Conservation (phyloP, 495 filamentous ascomycete species). For the Letharia lupina region DNA sequence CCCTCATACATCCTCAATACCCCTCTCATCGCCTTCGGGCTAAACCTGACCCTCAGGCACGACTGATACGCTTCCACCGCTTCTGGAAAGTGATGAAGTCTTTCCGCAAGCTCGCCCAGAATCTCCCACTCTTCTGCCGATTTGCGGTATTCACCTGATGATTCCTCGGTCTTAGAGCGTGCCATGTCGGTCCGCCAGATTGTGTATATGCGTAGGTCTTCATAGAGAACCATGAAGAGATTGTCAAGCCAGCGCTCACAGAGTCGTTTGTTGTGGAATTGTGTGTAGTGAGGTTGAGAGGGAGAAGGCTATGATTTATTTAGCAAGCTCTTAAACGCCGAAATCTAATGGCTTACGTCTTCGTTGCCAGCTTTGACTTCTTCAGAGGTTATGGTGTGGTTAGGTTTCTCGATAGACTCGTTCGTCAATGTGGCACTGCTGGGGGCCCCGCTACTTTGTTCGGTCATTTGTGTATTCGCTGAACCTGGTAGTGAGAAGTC, state of each 20-base stretch:
- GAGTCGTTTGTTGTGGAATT: slow-evolving; percentile 89
- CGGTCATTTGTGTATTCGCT: slow-evolving; percentile 25
- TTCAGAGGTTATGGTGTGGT: slow-evolving; percentile 72
- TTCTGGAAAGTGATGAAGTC: slow-evolving; percentile 83
- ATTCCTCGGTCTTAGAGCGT: slow-evolving; percentile 62
- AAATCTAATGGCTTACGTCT: slow-evolving; percentile 48
- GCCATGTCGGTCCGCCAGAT: slow-evolving; percentile 98
- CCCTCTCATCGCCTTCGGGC: slow-evolving; percentile 80
- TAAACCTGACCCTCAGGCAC: slow-evolving; percentile 75
- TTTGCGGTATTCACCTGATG: slow-evolving; percentile 88
- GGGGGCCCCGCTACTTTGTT: slow-evolving; percentile 30
- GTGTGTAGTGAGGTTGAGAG: slow-evolving; percentile 46
- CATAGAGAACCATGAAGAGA: slow-evolving; percentile 97
- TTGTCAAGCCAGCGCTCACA: slow-evolving; percentile 98
- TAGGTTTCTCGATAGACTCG: slow-evolving; percentile 64
- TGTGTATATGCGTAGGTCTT: slow-evolving; percentile 95
- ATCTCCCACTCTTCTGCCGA: slow-evolving; percentile 97
- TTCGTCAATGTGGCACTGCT: slow-evolving; percentile 36
- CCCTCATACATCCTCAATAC: slow-evolving; percentile 70
- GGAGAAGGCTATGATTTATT: slow-evolving; percentile 34
- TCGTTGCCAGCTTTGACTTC: slow-evolving; percentile 72
- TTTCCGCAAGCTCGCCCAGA: slow-evolving; percentile 82
- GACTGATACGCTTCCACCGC: slow-evolving; percentile 84
- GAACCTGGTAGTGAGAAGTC: slow-evolving; percentile 32
- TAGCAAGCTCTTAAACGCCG: background rate